Conservation (phyloP, 192 early-diverging fungal genomes). For the Backusella australiensis region DNA sequence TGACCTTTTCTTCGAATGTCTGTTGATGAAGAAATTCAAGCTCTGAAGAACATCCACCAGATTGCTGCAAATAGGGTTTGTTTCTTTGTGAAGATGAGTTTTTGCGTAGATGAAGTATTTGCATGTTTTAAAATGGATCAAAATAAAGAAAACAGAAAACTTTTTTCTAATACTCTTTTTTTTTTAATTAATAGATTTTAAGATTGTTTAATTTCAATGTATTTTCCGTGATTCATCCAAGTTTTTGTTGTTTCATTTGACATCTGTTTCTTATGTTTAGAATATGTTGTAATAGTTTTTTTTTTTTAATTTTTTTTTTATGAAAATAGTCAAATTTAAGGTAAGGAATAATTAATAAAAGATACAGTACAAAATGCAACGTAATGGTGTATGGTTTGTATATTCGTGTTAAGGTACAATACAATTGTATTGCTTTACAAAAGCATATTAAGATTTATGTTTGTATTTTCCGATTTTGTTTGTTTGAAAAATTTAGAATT, state of each 20-base stretch:
- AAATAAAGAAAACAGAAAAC: neutral
- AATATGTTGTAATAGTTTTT: neutral
- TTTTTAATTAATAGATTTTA: neutral
- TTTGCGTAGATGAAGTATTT: neutral
- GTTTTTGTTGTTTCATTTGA: neutral
- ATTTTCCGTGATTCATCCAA: neutral
- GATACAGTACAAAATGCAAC: neutral
- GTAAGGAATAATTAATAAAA: neutral
- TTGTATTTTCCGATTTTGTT: neutral
- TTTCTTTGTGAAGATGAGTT: neutral
- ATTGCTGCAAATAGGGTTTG: neutral
- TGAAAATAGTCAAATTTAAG: neutral
- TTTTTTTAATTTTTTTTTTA: neutral
- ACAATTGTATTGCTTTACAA: neutral
- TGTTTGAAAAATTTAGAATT: neutral
- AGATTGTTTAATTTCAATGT: neutral
- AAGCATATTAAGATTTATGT: neutral
- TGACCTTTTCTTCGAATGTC: neutral
- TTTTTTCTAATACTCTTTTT: neutral
- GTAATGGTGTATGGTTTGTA: neutral
- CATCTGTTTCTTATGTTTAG: neutral
- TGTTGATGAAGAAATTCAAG: neutral
- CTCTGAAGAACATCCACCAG: neutral
- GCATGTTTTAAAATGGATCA: neutral
- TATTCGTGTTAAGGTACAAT: slow-evolving; percentile 1